Evolutionary conservation across 768 basidiomycete genomes (phyloP).

Genomic region (Russula sp.): DNA sequence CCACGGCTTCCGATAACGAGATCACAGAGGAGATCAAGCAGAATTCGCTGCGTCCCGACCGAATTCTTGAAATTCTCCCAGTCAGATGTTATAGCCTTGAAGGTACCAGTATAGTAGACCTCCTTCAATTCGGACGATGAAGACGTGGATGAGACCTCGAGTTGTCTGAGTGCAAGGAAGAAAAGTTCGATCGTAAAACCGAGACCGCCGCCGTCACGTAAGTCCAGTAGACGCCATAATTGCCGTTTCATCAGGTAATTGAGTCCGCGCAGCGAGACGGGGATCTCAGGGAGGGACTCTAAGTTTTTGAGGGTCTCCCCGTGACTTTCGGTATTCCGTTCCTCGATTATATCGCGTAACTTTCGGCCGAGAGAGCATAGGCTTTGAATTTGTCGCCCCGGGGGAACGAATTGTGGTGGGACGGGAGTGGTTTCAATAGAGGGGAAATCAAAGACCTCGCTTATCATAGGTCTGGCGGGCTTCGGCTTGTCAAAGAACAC

Average conservation of each 20-base stretch:
- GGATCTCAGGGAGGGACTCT: neutral
- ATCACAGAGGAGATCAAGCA: slow-evolving; percentile 16
- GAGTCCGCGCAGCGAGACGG: neutral
- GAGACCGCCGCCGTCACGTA: slow-evolving; percentile 13
- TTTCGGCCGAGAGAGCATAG: neutral
- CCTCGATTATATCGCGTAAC: neutral
- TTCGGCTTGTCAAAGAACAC: slow-evolving; percentile 3
- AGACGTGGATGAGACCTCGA: neutral
- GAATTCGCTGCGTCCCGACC: neutral
- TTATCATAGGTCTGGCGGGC: neutral
- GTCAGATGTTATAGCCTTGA: neutral
- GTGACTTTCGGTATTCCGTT: neutral
- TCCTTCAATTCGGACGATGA: neutral
- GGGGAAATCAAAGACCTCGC: slow-evolving; percentile 1
- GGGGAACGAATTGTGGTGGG: neutral
- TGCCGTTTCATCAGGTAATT: slow-evolving; percentile 9
- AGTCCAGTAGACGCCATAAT: slow-evolving; percentile 17
- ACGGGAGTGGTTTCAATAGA: neutral
- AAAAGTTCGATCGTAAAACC: slow-evolving; percentile 17
- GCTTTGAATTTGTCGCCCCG: neutral
- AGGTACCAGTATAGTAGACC: neutral
- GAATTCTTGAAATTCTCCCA: neutral
- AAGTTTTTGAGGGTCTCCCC: neutral
- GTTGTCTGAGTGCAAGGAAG: slow-evolving; percentile 6
- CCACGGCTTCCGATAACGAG: slow-evolving; percentile 10